Percentiles rank a stretch among this genome's conserved stretches.
Conservation (phyloP, 1,284 basidiomycete genomes). For the Ceratobasidium papillatum region DNA sequence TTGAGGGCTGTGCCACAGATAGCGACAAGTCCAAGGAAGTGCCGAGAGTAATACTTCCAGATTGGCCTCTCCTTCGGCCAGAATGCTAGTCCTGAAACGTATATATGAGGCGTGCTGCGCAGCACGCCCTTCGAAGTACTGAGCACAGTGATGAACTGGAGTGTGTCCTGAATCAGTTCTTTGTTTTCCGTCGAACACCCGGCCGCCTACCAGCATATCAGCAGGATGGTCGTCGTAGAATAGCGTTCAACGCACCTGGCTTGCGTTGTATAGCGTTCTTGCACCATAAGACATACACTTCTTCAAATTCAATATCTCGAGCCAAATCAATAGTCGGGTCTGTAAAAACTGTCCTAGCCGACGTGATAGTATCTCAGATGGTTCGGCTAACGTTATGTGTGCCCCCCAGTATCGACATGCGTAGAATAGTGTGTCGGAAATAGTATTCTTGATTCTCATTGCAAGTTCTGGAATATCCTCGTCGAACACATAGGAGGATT, state of each 20-base stretch:
- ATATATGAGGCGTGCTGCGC: slow-evolving; percentile 27
- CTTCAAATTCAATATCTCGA: slow-evolving; percentile 35
- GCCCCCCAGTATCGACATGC: slow-evolving; percentile 17
- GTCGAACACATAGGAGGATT: slow-evolving; percentile 22
- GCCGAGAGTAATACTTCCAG: background rate
- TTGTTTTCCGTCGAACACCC: background rate
- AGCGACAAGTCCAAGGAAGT: background rate
- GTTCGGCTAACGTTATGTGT: background rate
- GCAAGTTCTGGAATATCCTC: background rate
- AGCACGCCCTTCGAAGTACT: background rate
- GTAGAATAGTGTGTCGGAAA: background rate
- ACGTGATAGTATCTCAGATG: background rate
- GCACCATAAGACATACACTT: background rate
- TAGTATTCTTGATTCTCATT: background rate
- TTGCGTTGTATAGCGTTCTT: background rate
- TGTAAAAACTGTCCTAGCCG: background rate
- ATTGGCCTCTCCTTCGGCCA: slow-evolving; percentile 12
- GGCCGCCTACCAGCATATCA: background rate
- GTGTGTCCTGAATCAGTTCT: background rate
- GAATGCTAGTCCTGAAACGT: slow-evolving; percentile 27
- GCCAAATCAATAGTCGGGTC: background rate
- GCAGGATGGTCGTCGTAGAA: background rate
- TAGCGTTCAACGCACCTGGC: background rate
- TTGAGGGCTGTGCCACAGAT: background rate
- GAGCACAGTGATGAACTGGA: slow-evolving; percentile 4